phyloP scores from a whole-genome alignment of 2,329 filamentous ascomycete species.

The Laburnicola sp. region DNA sequence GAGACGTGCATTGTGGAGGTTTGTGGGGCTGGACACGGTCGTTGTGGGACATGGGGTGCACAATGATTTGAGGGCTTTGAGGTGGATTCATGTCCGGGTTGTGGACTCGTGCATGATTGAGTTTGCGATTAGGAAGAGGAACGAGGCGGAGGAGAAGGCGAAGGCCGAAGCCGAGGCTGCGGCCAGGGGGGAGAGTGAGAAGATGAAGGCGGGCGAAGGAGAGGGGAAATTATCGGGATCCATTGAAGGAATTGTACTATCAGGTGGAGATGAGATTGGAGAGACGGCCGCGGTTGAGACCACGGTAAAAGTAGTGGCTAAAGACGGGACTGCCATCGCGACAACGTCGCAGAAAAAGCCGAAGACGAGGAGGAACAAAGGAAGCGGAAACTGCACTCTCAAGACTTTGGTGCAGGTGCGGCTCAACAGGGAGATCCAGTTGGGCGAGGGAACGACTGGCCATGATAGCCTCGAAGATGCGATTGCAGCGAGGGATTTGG shows the following conservation, averaged over 20 bases:
- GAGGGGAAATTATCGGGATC: too few species aligned
- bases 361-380: neutral
- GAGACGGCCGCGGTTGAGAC: too few species aligned
- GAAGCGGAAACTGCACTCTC: conserved; percentile 47
- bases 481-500: conserved; percentile 81
- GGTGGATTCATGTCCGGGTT: conserved; percentile 54
- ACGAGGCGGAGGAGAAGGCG: conserved; percentile 8
- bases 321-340: neutral
- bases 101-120: conserved; percentile 51
- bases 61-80: conserved; percentile 50
- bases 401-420: conserved; percentile 86
- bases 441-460: conserved; percentile 60
- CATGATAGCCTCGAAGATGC: conserved; percentile 93
- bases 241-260: too few species aligned
- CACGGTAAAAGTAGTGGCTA: neutral
- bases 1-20: conserved; percentile 49
- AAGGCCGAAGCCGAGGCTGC: neutral
- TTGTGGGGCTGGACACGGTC: conserved; percentile 53
- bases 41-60: conserved; percentile 54
- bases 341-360: neutral
- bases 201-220: neutral
- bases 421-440: conserved; percentile 82
- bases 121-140: conserved; percentile 9
- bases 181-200: too few species aligned
- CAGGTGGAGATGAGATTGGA: too few species aligned